Base-by-base conservation (phyloP, 768 basidiomycete genomes). In the Trametes cubensis region DNA sequence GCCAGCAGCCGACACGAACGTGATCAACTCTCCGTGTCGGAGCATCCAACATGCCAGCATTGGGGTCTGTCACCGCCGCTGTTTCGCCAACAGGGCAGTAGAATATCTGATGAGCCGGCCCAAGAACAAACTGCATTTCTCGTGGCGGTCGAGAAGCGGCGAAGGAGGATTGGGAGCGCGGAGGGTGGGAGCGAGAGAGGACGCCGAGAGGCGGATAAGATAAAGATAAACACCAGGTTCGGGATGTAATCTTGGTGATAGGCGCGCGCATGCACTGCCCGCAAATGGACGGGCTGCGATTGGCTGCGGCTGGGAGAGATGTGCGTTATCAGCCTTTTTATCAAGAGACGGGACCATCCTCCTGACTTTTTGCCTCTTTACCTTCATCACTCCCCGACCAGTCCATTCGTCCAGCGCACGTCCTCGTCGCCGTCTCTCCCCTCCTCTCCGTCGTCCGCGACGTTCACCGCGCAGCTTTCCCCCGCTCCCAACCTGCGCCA, bases 261-360 rank as follows among this genome's bases (percentile, higher is more conserved):
- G 62, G 50, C 62, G 62, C 62, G 46, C 6, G 46, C 4, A 7
- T 30, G 20, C 62, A 59, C 56, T 5, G 62, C 46, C 57, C 40
- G 53, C 52, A 55, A 63, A 63, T 63, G 62, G 30, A 26, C 47
- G 53, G 1, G 52, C 57, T 55, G 52, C 15, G 62, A 63, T 63
- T 63, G 62, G 62, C 53, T 39, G 40, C 21, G 45, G 28, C 23
- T 26, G 40, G 13, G 45, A 42, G 55, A 58, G 51, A 48, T 63
- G 57, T 57, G 56, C 20, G 62, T 63, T 63, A 63, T 63, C 62
- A 54, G 56, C 57, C 51, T 49, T 63, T 63, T 63, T 63, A 63
- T 63, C 62, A 63, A 63, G 62, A 63, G 55, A 52, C 55, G 23
- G 57, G 34, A 44, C 56, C 55, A 49, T 54, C 57, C 62, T 63